Base-by-base conservation (phyloP, 1,139 yeast genomes). In the Geotrichum aggregatum region DNA sequence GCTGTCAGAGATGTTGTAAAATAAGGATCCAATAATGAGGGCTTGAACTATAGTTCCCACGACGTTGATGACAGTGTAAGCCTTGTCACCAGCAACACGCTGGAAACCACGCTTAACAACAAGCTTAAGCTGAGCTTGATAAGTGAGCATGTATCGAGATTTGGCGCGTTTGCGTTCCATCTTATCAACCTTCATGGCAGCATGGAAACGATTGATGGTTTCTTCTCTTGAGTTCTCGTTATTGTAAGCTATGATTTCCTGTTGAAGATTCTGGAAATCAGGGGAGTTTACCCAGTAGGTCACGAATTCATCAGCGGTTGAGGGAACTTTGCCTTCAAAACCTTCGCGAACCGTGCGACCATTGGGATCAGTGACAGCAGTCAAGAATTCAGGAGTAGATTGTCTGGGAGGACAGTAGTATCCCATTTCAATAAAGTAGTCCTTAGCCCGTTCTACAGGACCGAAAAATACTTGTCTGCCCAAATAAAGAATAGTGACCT, bases 401-500 rank as follows among this genome's bases (percentile, higher is more conserved):
- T 79, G 82, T 66, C 85, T 74, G 31, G 76, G 68, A 30, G 83
- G 84, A 60, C 81, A 77, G 44, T 70, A 62, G 69, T 71, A 82
- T 18, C 87, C 87, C 83, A 82, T 78, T 21, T 69, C 67, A 60
- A 73, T 76, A 61, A 82, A 82, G 61, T 76, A 82, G 3, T 63
- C 70, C 56, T 76, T 63, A 24, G 84, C 85, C 49, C 71, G 65
- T 21, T 62, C 64, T 22, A 76, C 74, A 3, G 79, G 77, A 24
- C 87, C 86, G 59, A 72, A 81, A 60, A 69, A 82, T 34, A 82
- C 72, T 63, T 81, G 84, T 55, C 70, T 71, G 49, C 85, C 85
- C 44, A 70, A 66, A 63, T 81, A 79, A 39, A 82, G 63, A 22
- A 82, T 80, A 3, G 82, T 76, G 21, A 81, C 82, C 59, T 80